phyloP scores from a whole-genome alignment of 2,329 filamentous ascomycete genomes.

The Fusarium palustre region DNA sequence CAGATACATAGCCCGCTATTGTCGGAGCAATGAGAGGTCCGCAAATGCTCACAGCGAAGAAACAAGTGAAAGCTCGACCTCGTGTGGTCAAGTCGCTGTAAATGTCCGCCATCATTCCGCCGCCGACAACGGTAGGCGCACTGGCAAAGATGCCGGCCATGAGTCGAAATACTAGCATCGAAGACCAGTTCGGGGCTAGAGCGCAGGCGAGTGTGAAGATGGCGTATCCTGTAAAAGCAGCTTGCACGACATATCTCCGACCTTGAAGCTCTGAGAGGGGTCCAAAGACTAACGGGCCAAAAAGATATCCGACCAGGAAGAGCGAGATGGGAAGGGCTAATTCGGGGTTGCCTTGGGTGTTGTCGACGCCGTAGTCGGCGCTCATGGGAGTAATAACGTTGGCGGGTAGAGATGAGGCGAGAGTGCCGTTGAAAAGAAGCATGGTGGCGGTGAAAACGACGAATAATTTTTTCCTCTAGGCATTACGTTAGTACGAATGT shows the following conservation, averaged over 20 bases:
- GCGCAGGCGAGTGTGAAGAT: constrained; percentile 57
- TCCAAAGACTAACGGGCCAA: constrained; percentile 56
- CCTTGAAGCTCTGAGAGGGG: constrained; percentile 58
- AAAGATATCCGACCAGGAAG: constrained; percentile 8
- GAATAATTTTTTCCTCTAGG: constrained; percentile 8
- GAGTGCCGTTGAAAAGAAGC: constrained; percentile 5
- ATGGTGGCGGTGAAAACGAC: constrained; percentile 13
- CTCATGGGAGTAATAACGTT: constrained; percentile 10
- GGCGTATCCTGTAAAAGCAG: constrained; percentile 59
- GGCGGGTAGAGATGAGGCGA: constrained; percentile 11
- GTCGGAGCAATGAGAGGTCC: constrained; percentile 57
- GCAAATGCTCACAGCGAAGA: constrained; percentile 53
- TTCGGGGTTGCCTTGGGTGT: constrained; percentile 9
- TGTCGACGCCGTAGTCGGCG: constrained; percentile 1
- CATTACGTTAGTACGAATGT: not conserved
- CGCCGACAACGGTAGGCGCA: constrained; percentile 57
- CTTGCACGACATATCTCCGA: constrained; percentile 57
- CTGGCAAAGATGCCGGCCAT: constrained; percentile 55
- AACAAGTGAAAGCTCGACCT: constrained; percentile 52
- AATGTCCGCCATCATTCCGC: constrained; percentile 60
- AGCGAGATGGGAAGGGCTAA: constrained; percentile 8
- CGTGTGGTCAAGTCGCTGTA: constrained; percentile 52
- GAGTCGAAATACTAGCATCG: constrained; percentile 58
- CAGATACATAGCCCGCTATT: constrained; percentile 57
- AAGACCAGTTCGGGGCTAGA: constrained; percentile 55